Base-by-base conservation (phyloP, 2,329 filamentous ascomycete genomes). In the Epichloe bromicola region DNA sequence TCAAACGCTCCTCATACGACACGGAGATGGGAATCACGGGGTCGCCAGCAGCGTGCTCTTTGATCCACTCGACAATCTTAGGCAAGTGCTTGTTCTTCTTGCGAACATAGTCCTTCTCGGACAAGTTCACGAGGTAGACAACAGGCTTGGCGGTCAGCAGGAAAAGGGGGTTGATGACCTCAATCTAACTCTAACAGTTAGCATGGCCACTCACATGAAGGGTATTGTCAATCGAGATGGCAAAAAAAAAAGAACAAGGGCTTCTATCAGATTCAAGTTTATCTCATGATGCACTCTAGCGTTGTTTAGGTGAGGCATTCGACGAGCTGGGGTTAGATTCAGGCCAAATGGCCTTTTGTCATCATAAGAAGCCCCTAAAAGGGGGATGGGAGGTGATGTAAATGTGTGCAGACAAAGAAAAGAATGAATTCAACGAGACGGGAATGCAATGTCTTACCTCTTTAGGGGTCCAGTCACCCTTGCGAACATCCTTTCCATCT, bases 321-420 rank as follows among this genome's bases (percentile, higher is more conserved):
- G 85, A 95, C 86, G 93, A 98, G 93, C 93, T 98, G 93, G 93
- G 93, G 88, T 95, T 90, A 87, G 75, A 86, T 76, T 89, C 86
- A 86, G 90, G 88, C 87, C 79, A 72, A 75, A 75, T 79, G 83
- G 88, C 89, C 93, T 85, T 95, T 95, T 85, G 83, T 97, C 93
- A 97, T 97, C 93, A 95, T 84, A 62, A 67, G 74, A 81, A 61
- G 59, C 57, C 51, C 37, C 47, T 26, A 47, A 44, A 39, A 34
- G 41, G 11, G 19, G 17, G 8, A 45, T 15, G n/a, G 11, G 4
- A 4, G 15, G 39, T 34, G 26, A 20, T 14, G n/a, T 8, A 7
- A 55, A 59, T 48, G 53, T 37, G 53, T 38, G 43, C 53, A 53
- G 51, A 51, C 54, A 60, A 54, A 55, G 57, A 59, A 50, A 50